Base-by-base conservation (phyloP, 495 filamentous ascomycete genomes). In the Podospora fimiseda region DNA sequence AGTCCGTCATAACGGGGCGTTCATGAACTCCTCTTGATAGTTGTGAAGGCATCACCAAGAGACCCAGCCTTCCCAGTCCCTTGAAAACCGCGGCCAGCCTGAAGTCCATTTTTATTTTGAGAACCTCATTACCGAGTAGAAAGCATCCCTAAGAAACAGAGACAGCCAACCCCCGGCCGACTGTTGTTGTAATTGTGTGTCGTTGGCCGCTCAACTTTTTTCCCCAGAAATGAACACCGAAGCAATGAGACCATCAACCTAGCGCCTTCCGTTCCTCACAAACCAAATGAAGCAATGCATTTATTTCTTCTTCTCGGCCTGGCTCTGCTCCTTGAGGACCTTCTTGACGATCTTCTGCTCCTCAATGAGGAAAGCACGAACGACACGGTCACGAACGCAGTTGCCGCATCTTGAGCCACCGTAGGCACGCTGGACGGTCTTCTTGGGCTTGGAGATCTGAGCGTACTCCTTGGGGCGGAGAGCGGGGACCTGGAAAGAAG, bases 321-420 rank as follows among this genome's bases (percentile, higher is more conserved):
- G 60, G 65, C 59, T 70, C 64, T 78, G 74, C 70, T 96, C 90
- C 84, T 94, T 92, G 73, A 95, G 83, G 65, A 97, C 93, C 87
- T 97, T 97, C 89, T 99, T 97, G 76, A 99, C 94, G 63, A 99
- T 96, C 89, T 97, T 97, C 81, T 99, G 93, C 83, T 99, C 93
- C 81, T 97, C 93, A 61, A 97, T 96, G 78, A 97, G 77, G 85
- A 96, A 97, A 42, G 93, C 94, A 58, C 94, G 88, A 51, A 95
- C 88, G 60, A 99, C 83, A 60, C 93, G 82, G 80, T 99, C 94
- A 78, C 92, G 92, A 64, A 97, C 93, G 74, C 93, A 99, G 80
- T 91, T 95, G 62, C 88, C 88, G 80, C 93, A 99, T 76, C 93
- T 85, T 58, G 90, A 95, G 70, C 93, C 94, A 73, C 93, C 93